These are phyloP conservation scores for Trametes versicolor DNA, from an alignment of 1,284 basidiomycete species.

Conservation along the genomic window DNA sequence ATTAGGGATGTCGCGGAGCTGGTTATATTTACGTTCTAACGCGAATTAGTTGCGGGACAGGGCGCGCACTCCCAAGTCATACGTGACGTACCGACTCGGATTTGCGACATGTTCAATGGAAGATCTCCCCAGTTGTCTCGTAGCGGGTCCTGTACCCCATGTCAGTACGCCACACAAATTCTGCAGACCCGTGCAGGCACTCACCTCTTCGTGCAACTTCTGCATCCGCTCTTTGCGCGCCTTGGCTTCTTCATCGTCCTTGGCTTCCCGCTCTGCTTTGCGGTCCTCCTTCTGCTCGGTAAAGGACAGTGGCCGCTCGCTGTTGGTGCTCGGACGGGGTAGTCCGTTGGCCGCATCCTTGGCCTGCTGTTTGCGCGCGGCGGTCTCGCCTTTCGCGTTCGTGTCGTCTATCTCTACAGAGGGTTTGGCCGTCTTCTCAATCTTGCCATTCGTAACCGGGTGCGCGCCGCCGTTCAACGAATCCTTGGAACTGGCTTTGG, in stretches of 20 bases:
- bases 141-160: conserved; percentile 58
- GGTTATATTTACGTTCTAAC: conserved; percentile 48
- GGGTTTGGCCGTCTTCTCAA: conserved; percentile 21
- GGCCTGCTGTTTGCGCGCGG: conserved; percentile 27
- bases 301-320: conserved; percentile 32
- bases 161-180: neutral
- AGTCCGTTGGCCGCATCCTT: conserved; percentile 9
- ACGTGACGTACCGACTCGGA: conserved; percentile 24
- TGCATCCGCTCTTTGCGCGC: conserved; percentile 53
- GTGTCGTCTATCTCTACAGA: conserved; percentile 28
- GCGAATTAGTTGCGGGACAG: conserved; percentile 10
- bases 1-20: conserved; percentile 35
- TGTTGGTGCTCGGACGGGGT: conserved; percentile 12
- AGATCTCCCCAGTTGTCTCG: conserved; percentile 72
- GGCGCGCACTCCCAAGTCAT: neutral
- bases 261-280: conserved; percentile 35
- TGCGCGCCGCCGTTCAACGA: conserved; percentile 25
- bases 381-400: conserved; percentile 28
- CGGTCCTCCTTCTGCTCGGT: conserved; percentile 42
- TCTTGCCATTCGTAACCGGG: conserved; percentile 25
- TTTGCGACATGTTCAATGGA: conserved; percentile 55
- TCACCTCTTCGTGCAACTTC: conserved; percentile 56
- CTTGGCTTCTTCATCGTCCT: conserved; percentile 37
- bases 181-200: conserved; percentile 31
- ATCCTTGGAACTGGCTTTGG: conserved; percentile 24